Conservation (phyloP, 2,329 filamentous ascomycete species). For the Sclerotinia glacialis region DNA sequence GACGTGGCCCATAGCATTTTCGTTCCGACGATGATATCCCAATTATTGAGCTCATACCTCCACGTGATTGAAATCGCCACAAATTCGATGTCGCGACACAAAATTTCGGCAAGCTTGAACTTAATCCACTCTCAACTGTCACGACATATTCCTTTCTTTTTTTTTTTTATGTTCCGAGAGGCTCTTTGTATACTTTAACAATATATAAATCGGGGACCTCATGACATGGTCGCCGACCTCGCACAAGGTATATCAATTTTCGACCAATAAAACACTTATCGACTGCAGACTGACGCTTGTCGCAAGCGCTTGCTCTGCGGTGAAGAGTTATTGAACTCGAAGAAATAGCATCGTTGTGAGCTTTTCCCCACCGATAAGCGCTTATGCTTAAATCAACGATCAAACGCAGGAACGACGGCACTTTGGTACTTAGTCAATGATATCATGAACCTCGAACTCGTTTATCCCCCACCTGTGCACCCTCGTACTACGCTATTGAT, state of each 20-base stretch:
- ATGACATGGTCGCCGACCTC: conserved; percentile 22
- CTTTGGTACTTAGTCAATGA: conserved; percentile 1
- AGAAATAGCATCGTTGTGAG: background rate
- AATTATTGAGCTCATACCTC: background rate
- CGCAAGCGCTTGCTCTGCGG: conserved; percentile 17
- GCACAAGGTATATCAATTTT: conserved; percentile 14
- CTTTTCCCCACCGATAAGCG: conserved; percentile 1
- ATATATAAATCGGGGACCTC: conserved; percentile 19
- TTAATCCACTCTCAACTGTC: conserved; percentile 9
- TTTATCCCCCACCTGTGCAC: conserved; percentile 7
- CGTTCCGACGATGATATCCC: conserved; percentile 6
- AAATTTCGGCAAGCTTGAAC: conserved; percentile 7
- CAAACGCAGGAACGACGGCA: conserved; percentile 2
- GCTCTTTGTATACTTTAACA: conserved; percentile 13
- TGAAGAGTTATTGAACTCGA: background rate
- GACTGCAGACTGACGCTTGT: conserved; percentile 11
- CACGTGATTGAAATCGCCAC: conserved; percentile 18
- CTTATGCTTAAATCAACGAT: conserved; percentile 14
- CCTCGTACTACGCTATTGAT: conserved; percentile 19
- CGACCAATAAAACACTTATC: conserved; percentile 22
- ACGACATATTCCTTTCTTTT: conserved; percentile 13
- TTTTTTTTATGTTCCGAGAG: conserved; percentile 3
- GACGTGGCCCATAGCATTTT: conserved; percentile 7
- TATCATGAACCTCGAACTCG: conserved; percentile 7
- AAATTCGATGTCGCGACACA: conserved; percentile 2